A percentile compares a stretch with the other conserved stretches of the same genome.
Conservation (phyloP, 352 stramenopile species). For the Phytophthora nicotianae region DNA sequence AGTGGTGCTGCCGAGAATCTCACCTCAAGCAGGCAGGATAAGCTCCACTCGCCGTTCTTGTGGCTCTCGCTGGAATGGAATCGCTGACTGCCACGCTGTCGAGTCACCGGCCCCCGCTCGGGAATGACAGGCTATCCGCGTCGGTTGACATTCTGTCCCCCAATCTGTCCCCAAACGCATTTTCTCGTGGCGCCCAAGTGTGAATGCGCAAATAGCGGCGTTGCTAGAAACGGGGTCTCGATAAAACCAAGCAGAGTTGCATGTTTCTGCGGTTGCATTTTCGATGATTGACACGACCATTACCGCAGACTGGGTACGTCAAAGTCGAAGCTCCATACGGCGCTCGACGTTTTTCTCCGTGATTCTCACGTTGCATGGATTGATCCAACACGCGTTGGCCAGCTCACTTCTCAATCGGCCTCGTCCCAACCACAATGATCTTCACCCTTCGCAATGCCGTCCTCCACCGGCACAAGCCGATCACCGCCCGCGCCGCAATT, state of each 20-base stretch:
- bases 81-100: constrained; percentile 18
- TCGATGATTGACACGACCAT: constrained; percentile 16
- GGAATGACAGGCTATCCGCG: neutral
- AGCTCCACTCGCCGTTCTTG: constrained; percentile 15
- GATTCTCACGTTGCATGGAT: constrained; percentile 2
- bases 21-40: neutral
- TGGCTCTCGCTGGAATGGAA: neutral
- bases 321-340: constrained; percentile 15
- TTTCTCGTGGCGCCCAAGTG: constrained; percentile 17
- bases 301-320: constrained; percentile 4
- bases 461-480: constrained; percentile 13
- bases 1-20: neutral
- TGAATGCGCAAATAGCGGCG: constrained; percentile 27
- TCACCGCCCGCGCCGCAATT: constrained; percentile 17
- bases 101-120: constrained; percentile 15
- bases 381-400: constrained; percentile 3
- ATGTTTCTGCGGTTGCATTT: constrained; percentile 28
- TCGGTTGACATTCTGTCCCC: constrained; percentile 8
- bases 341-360: constrained; percentile 15
- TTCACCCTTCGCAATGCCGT: constrained; percentile 17
- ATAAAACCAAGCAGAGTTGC: constrained; percentile 25
- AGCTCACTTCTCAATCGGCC: constrained; percentile 28
- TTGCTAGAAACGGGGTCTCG: constrained; percentile 14
- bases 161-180: constrained; percentile 13
- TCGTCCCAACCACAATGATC: constrained; percentile 18